Evolutionary conservation across 2,329 filamentous ascomycete species (phyloP), one percentile per base, ranked within the genome.

Genomic region (Trichoderma sp.): DNA sequence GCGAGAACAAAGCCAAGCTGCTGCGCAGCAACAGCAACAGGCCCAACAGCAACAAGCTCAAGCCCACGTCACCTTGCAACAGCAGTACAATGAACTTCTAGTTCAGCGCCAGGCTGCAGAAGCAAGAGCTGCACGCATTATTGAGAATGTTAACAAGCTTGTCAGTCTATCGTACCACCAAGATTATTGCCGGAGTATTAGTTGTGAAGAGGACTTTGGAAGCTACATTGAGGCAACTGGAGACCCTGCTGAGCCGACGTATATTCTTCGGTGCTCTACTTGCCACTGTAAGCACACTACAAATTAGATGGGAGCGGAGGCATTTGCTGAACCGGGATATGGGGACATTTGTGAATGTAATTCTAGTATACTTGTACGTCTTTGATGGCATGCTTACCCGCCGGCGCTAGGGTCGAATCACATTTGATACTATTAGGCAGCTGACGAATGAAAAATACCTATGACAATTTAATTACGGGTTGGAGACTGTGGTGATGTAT

Each of bases 331-430:
- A n/a, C 16, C 24, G n/a, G 59, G 29, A 61, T 47, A 49, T 47
- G 11, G 40, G 6, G 24, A 11, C 53, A 21, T 56, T 16, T 33
- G 16, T 56, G 19, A 56, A 49, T 24, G 29, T 29, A n/a, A 33
- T 43, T n/a, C 10, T 29, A 55, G 24, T 40, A 19, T 6, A 40
- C 37, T 40, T 19, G 19, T 43, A n/a, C 19, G 6, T n/a, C 49
- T 57, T 66, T 71, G 75, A 75, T 76, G 74, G 61, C 35, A 49
- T 67, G 63, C 63, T 73, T 77, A 76, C 74, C 75, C 76, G 76
- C 76, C 75, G 73, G 62, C 68, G 74, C 76, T 77, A 74, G 75
- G 71, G 72, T 58, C 27, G 49, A 71, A 70, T 75, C 72, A 72
- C 73, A 76, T 74, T 21, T 31, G 49, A 37, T 6, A n/a, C 40